Evolutionary conservation across 768 basidiomycete genomes (phyloP), one percentile per base, ranked within the genome.

Genomic region (Dioszegia crocea): DNA sequence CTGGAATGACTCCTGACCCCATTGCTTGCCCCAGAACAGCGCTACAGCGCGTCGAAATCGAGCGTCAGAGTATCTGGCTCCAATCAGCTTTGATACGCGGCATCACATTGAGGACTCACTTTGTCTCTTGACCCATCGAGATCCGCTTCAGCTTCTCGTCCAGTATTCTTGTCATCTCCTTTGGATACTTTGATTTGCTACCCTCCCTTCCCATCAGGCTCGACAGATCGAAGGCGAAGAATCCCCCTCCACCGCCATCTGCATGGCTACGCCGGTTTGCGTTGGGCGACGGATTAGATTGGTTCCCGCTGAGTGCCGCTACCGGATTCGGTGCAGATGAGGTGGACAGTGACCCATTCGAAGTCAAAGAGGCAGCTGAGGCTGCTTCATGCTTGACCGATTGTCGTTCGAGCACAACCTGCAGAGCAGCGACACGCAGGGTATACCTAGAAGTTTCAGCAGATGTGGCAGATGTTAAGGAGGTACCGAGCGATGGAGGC

Each of bases 81-180:
- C 14, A 14, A 36, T 31, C 38, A 53, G 17, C 51, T 12, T 24
- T 33, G 19, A 11, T 9, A 4, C 2, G 12, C 24, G 12, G 11
- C 4, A 48, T 36, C 24, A 1, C 6, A 16, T 6, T 23, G 23
- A 3, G 16, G 16, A 84, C 91, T 78, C 76, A 94, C 91, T 83
- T 85, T 33, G 88, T 77, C 73, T 96, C 91, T 79, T 87, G 88
- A 2, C 91, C 92, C 87, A 93, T 90, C 9, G 90, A 90, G 65
- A 98, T 91, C 65, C 86, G 84, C 80, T 93, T 88, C 77, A 98
- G 76, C 77, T 86, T 89, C 78, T 86, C 84, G 75, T 96, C 92
- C 62, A 99, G 79, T 8, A 89, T 87, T 78, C 92, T 97, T 57
- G 97, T 74, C 59, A 96, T 79, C 78, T 91, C 92, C 79, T 97